These are phyloP conservation scores for Kluyveromyces lactis DNA, from an alignment of 805 yeast genomes.

Conservation along the genomic window DNA sequence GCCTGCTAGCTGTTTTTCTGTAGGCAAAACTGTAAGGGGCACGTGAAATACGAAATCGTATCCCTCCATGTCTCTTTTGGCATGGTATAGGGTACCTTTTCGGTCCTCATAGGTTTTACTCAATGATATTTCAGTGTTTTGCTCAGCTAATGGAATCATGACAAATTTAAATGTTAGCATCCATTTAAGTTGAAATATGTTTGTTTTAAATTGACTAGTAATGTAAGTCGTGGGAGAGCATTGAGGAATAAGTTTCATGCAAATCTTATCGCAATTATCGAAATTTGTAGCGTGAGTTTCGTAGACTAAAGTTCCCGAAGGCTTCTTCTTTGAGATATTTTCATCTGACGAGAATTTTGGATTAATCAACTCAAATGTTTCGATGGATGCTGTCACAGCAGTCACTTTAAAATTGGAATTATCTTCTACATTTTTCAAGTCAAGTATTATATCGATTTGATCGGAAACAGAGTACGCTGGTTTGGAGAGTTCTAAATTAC, in stretches of 20 bases:
- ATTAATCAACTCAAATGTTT: slow-evolving; percentile 30
- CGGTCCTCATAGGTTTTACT: slow-evolving; percentile 29
- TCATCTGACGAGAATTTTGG: slow-evolving; percentile 21
- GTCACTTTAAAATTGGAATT: slow-evolving; percentile 29
- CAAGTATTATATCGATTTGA: slow-evolving; percentile 33
- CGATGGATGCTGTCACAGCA: slow-evolving; percentile 30
- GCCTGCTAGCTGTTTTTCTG: slow-evolving; percentile 42
- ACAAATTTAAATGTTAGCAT: slow-evolving; percentile 31
- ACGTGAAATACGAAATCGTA: slow-evolving; percentile 36
- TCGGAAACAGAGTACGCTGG: slow-evolving; percentile 39
- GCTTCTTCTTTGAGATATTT: slow-evolving; percentile 9
- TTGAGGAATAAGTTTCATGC: slow-evolving; percentile 24
- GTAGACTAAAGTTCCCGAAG: slow-evolving; percentile 17
- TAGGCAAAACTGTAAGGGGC: slow-evolving; percentile 39
- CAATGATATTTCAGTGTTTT: slow-evolving; percentile 13
- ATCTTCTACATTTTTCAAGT: slow-evolving; percentile 19
- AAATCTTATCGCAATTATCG: slow-evolving; percentile 21
- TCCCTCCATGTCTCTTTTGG: slow-evolving; percentile 31
- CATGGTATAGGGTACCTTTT: slow-evolving; percentile 29
- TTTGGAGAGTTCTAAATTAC: slow-evolving; percentile 33
- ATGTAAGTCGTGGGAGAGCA: slow-evolving; percentile 29
- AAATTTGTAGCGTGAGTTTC: slow-evolving; percentile 27
- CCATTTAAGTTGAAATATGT: slow-evolving; percentile 34
- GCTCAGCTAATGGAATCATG: slow-evolving; percentile 16
- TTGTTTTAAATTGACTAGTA: slow-evolving; percentile 34